Percentiles rank a stretch among this genome's conserved stretches.
These are phyloP conservation scores for Epichloe sylvatica DNA, from an alignment of 2,329 filamentous ascomycete genomes.

Conservation along the genomic window DNA sequence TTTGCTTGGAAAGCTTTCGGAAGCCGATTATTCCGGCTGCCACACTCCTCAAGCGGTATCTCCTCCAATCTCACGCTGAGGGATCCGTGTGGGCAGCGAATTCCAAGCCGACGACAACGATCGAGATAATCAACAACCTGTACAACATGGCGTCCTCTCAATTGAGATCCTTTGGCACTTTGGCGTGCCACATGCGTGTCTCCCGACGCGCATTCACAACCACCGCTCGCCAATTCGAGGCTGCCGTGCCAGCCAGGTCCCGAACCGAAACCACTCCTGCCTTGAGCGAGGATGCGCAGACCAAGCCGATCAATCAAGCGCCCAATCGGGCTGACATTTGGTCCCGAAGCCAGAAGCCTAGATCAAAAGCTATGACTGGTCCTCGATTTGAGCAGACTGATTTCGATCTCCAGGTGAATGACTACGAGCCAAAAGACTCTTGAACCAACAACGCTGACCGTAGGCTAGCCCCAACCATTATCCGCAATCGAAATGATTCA, in stretches of 20 bases:
- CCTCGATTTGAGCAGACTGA: conserved; percentile 96
- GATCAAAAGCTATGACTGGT: conserved; percentile 75
- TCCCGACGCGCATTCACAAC: conserved; percentile 34
- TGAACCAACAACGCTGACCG: conserved; percentile 9
- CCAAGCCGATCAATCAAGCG: conserved; percentile 54
- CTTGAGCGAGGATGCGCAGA: conserved; percentile 26
- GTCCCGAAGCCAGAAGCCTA: conserved; percentile 73
- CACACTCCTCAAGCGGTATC: not conserved
- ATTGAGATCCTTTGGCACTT: conserved; percentile 30
- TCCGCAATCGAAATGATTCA: conserved; percentile 94
- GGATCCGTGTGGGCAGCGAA: not conserved
- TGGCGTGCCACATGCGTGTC: conserved; percentile 31
- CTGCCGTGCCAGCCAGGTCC: conserved; percentile 25
- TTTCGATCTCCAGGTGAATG: conserved; percentile 80
- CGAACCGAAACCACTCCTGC: conserved; percentile 27
- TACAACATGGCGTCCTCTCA: conserved; percentile 30
- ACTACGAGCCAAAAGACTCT: conserved; percentile 13
- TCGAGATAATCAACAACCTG: not conserved
- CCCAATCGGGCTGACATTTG: conserved; percentile 74
- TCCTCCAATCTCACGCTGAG: not conserved
- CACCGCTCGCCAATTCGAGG: conserved; percentile 33
- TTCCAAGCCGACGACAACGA: conserved; percentile 1
- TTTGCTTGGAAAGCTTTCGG: not conserved
- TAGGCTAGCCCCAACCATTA: conserved; percentile 62
- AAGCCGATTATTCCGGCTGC: conserved; percentile 5